Conservation (phyloP, 192 early-diverging fungal genomes). For the Umbelopsis sp. region DNA sequence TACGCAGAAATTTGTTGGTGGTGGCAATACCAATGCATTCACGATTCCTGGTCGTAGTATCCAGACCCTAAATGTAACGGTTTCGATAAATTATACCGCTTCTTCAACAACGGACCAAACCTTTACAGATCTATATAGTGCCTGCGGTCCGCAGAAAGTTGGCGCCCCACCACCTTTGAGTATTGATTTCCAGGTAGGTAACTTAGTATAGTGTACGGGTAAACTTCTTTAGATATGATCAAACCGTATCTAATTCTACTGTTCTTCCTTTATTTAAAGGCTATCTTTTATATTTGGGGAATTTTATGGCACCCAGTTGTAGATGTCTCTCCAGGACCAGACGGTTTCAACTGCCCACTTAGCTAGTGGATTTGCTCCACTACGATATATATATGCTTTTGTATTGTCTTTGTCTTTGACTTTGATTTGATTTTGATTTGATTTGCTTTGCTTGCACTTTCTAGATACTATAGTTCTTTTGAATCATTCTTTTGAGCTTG, state of each 20-base stretch:
- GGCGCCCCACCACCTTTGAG: not conserved
- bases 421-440: not conserved
- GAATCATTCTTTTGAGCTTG: not conserved
- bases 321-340: not conserved
- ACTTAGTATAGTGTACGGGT: not conserved
- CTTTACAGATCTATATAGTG: constrained; percentile 28
- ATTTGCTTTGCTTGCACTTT: not conserved
- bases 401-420: no score
- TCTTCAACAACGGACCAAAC: constrained; percentile 15
- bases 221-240: not conserved
- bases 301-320: not conserved
- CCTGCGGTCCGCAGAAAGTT: constrained; percentile 23
- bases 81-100: constrained; percentile 23
- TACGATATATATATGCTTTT: not conserved
- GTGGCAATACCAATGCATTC: constrained; percentile 16
- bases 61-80: not conserved
- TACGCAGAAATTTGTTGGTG: constrained; percentile 20
- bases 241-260: not conserved
- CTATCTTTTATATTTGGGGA: not conserved
- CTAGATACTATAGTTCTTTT: not conserved
- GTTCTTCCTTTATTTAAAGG: not conserved
- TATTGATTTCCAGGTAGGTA: constrained; percentile 4
- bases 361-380: not conserved
- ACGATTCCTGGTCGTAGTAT: constrained; percentile 12
- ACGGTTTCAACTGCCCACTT: not conserved